Percentiles rank a stretch among this genome's conserved stretches.
Evolutionary conservation across 805 yeast genomes (phyloP).

Genomic region (baker's yeast (Saccharomyces cerevisiae)): DNA sequence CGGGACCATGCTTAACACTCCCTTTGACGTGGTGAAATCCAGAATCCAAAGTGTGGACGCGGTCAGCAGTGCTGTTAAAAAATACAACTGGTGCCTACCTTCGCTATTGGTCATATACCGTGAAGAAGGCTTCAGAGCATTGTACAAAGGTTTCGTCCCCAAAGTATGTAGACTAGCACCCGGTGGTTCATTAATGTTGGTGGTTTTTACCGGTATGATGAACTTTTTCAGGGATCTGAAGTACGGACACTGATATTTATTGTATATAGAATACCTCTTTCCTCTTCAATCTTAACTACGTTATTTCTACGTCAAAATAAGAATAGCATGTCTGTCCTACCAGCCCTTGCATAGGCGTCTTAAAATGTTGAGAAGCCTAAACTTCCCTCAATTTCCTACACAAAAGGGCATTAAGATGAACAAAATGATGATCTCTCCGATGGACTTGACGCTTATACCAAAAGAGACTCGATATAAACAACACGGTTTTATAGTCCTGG

Average conservation of each 20-base stretch:
- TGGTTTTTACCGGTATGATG: conserved; percentile 63
- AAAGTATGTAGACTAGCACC: conserved; percentile 95
- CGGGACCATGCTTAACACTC: conserved; percentile 88
- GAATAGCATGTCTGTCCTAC: conserved; percentile 49
- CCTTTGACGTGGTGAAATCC: conserved; percentile 93
- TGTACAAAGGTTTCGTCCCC: conserved; percentile 91
- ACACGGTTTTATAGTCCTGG: conserved; percentile 69
- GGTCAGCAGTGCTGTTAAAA: conserved; percentile 66
- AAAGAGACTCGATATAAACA: conserved; percentile 43
- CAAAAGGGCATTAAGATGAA: conserved; percentile 66
- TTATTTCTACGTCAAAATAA: background rate
- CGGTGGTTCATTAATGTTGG: conserved; percentile 94
- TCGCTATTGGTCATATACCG: conserved; percentile 55
- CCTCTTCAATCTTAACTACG: background rate
- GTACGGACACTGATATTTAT: background rate
- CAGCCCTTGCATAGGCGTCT: conserved; percentile 47
- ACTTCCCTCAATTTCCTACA: conserved; percentile 7
- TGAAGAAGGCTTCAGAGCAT: conserved; percentile 84
- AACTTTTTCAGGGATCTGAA: background rate
- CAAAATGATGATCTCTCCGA: conserved; percentile 51
- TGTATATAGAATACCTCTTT: background rate
- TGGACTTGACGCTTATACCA: conserved; percentile 58
- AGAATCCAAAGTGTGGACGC: conserved; percentile 73
- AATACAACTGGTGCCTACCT: conserved; percentile 85
- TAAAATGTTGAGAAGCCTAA: background rate